A percentile compares a stretch with the other conserved stretches of the same genome.
Evolutionary conservation across 2,329 filamentous ascomycete species (phyloP).

Genomic region (Fusarium heterosporum): DNA sequence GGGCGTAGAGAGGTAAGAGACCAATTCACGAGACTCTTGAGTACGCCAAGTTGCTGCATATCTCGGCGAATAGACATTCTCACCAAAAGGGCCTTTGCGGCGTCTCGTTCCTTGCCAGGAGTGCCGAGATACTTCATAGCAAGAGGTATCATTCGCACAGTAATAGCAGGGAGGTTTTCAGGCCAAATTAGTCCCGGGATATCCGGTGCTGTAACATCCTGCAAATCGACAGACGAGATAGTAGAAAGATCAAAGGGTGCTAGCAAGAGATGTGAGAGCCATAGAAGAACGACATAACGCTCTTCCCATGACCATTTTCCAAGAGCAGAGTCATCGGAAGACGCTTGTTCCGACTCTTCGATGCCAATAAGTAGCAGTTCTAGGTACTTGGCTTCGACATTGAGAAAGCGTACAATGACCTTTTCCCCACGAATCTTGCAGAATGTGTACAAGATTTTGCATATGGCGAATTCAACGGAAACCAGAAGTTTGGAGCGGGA

Average conservation of each 20-base stretch:
- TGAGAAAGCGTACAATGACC: constrained; percentile 89
- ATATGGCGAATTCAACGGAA: constrained; percentile 77
- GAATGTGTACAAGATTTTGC: constrained; percentile 84
- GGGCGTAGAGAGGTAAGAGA: constrained; percentile 71
- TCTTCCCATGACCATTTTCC: constrained; percentile 81
- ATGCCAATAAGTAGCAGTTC: constrained; percentile 82
- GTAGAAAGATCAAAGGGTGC: constrained; percentile 91
- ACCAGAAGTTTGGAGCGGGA: constrained; percentile 57
- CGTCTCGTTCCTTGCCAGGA: constrained; percentile 88
- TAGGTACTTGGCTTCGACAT: constrained; percentile 87
- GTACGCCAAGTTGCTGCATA: constrained; percentile 82
- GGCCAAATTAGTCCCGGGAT: constrained; percentile 68
- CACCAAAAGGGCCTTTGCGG: constrained; percentile 85
- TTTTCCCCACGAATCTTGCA: constrained; percentile 97
- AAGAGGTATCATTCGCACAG: constrained; percentile 76
- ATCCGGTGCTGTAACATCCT: constrained; percentile 57
- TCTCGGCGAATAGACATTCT: constrained; percentile 85
- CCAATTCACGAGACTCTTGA: constrained; percentile 77
- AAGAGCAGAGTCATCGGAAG: constrained; percentile 30
- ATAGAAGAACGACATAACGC: constrained; percentile 86
- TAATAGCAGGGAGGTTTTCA: constrained; percentile 73
- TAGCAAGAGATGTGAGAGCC: constrained; percentile 84
- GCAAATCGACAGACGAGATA: constrained; percentile 74
- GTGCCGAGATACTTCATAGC: constrained; percentile 77
- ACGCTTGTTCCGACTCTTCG: constrained; percentile 65